Evolutionary conservation across 2,329 filamentous ascomycete species (phyloP), one percentile per base, ranked within the genome.

Genomic region (Orbilia oligospora): DNA sequence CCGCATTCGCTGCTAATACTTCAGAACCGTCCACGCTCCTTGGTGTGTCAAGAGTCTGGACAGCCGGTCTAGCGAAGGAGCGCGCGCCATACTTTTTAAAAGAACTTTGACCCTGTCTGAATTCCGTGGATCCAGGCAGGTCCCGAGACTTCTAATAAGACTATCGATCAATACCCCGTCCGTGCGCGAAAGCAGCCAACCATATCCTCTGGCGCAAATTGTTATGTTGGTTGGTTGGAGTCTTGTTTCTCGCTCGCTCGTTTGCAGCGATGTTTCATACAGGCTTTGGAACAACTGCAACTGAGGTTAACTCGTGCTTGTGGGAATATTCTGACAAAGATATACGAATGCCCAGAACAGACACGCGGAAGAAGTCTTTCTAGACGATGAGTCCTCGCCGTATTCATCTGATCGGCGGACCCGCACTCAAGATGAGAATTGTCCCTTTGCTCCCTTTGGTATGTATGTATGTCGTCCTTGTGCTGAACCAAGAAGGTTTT

Each of bases 141-240:
- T 65, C 66, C 66, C 44, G 71, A 61, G 49, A 71, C 38, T 76
- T 56, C n/a, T 8, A 36, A 8, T 36, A 20, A 48, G 46, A 14
- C 61, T 64, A 71, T 36, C 49, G 53, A 67, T 53, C 27, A 27
- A 53, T 77, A 71, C 73, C 72, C 67, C 61, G 67, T 77, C 73
- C 58, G 73, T 77, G 67, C 67, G 67, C 61, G n/a, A 44, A 38
- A 61, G 16, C 20, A 55, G 20, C 72, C 36, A 75, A 63, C 48
- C 53, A 53, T 33, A 68, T 49, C 38, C 41, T 41, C 38, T 58
- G 18, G 14, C 33, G 44, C 22, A 33, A 63, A 51, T 16, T 51
- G 20, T 51, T 36, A 71, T 71, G 70, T 73, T 73, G 70, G 71
- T 76, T 76, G 72, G 71, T 76, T 76, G 72, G 65, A 30, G 48